phyloP scores from a whole-genome alignment of 106 monocot genomes.

The Ottelia alismoides region DNA sequence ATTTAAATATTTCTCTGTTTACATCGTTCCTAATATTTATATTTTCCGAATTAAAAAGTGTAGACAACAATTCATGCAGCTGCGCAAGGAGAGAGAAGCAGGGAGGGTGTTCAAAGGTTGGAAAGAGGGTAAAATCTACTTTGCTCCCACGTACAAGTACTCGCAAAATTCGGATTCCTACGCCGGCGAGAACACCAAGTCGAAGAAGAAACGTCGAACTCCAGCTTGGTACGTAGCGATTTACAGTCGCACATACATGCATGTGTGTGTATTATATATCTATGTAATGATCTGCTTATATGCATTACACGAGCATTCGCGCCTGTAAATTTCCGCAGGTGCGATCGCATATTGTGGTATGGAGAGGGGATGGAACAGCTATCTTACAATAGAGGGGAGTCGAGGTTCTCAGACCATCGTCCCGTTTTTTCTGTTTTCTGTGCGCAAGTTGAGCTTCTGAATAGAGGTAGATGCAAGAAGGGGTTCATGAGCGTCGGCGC shows the following conservation, averaged over 20 bases:
- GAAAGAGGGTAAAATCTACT: conserved; percentile 76
- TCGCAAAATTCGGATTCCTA: conserved; percentile 64
- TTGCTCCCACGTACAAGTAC: conserved; percentile 90
- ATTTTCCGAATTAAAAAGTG: background rate
- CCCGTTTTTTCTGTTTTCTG: conserved; percentile 66
- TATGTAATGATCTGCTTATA: background rate
- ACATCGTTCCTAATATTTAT: background rate
- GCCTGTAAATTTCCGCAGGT: conserved; percentile 21
- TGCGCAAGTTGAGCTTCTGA: conserved; percentile 31
- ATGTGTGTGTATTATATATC: too few relatives aligned
- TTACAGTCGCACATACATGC: background rate
- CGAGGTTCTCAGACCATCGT: conserved; percentile 73
- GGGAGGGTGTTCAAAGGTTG: conserved; percentile 78
- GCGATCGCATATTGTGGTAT: conserved; percentile 78
- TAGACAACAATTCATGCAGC: conserved; percentile 13
- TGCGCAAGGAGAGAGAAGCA: conserved; percentile 54
- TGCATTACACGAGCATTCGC: background rate
- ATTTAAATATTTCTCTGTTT: background rate
- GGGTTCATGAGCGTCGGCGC: conserved; percentile 22
- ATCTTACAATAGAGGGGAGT: conserved; percentile 70
- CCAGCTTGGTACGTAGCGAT: conserved; percentile 49
- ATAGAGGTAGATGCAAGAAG: conserved; percentile 15
- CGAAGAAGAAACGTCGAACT: conserved; percentile 78
- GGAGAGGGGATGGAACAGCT: conserved; percentile 67
- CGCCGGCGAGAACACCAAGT: conserved; percentile 59